Base-by-base conservation (phyloP, 306 rosid genomes). In the Datisca glomerata region DNA sequence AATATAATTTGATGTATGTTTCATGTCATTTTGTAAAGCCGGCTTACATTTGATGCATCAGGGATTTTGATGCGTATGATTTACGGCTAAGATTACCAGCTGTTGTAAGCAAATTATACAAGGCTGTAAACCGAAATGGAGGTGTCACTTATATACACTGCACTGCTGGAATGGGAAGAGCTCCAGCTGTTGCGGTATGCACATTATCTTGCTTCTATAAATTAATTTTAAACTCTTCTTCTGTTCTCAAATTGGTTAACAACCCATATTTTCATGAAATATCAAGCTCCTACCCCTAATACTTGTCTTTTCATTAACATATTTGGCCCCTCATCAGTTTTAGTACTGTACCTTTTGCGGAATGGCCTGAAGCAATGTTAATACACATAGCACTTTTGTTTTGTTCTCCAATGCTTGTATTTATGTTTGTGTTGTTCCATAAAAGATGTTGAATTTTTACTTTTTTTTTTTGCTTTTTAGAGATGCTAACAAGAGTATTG, bases 161-260 rank as follows among this genome's bases (percentile, higher is more conserved):
- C 70, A 91, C 98, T 57, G 98, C 98, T 57, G 98, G 98, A 59
- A 75, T 91, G 46, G 98, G 98, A 61, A 78, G 98, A 71, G 98
- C 98, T 66, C 98, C 98, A 17, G 84, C 92, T 54, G 79, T 68
- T 70, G 81, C 65, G 57, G 96, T 80, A 77, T 41, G 74, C 65
- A 27, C 19, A 42, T 18, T 18, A 31, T 47, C 50, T 15, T 34
- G 29, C 51, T 47, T 55, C 31, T 42, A 33, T 17, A 39, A 51
- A 18, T 38, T 17, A 37, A 18, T 39, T 24, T 2, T 2, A 0
- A 1, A 13, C n/a, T 31, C 12, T n/a, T n/a, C n/a, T n/a, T n/a
- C n/a, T n/a, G n/a, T n/a, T n/a, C n/a, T n/a, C n/a, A n/a, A n/a
- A n/a, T 2, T 31, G 12, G 35, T 8, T 31, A 31, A 31, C 5